These are phyloP conservation scores for Teratosphaeria epicoccoides DNA, from an alignment of 2,329 filamentous ascomycete genomes.

Conservation along the genomic window DNA sequence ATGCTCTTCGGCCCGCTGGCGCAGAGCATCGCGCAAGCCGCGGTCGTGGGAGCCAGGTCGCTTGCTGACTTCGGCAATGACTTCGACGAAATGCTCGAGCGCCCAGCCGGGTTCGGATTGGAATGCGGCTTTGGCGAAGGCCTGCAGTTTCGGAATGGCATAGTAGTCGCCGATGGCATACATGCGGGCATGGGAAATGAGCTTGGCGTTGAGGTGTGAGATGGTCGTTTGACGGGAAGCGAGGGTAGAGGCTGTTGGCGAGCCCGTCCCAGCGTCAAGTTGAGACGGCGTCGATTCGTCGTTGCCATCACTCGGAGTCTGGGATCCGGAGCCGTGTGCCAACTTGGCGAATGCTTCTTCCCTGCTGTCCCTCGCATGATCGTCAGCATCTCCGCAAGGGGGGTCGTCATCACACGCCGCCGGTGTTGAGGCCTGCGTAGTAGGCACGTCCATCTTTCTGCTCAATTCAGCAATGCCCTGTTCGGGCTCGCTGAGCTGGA, in stretches of 20 bases:
- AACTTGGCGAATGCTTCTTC: not conserved
- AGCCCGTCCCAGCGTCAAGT: not conserved
- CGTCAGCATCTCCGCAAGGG: too few species aligned
- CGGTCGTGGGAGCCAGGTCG: not conserved
- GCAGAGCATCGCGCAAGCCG: conserved; percentile 27
- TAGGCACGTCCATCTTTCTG: not conserved
- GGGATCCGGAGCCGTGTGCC: not conserved
- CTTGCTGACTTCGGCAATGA: conserved; percentile 6
- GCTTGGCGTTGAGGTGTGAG: conserved; percentile 2
- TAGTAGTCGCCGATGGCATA: conserved; percentile 12
- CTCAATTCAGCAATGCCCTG: not conserved
- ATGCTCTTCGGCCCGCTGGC: conserved; percentile 27
- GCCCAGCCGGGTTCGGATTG: not conserved
- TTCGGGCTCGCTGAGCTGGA: not conserved
- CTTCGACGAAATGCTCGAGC: conserved; percentile 6
- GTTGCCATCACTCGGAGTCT: not conserved
- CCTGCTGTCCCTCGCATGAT: too few species aligned
- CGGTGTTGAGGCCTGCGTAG: too few species aligned
- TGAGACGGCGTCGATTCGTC: not conserved
- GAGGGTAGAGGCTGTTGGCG: not conserved
- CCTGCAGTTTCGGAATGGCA: conserved; percentile 5
- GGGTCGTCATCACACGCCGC: too few species aligned
- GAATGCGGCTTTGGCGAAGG: conserved; percentile 5
- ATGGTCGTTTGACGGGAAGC: not conserved
- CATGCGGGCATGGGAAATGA: conserved; percentile 7